A percentile compares a stretch with the other conserved stretches of the same genome.
Conservation (phyloP, 31 red algal species). For the Odonthalia washingtoniensis region DNA sequence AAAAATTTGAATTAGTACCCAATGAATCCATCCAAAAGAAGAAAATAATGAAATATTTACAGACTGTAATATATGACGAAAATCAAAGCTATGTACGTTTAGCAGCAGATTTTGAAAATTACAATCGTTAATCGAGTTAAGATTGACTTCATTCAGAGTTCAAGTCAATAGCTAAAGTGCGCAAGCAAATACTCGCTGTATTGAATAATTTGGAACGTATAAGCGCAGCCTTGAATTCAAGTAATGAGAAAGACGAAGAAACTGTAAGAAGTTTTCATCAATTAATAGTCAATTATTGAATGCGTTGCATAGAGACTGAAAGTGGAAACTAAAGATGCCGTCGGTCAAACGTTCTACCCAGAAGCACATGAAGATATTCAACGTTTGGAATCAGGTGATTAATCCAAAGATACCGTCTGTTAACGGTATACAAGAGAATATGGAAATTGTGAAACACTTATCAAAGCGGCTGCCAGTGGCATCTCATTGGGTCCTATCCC, state of each 20-base stretch:
- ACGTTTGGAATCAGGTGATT: constrained; percentile 68
- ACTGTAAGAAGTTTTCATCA: constrained; percentile 74
- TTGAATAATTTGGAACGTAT: constrained; percentile 97
- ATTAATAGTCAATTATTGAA: constrained; percentile 85
- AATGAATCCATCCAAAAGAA: constrained; percentile 78
- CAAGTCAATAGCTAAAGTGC: constrained; percentile 70
- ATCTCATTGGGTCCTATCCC: constrained; percentile 80
- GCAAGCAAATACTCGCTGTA: constrained; percentile 79
- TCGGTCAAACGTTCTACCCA: constrained; percentile 86
- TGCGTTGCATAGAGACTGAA: constrained; percentile 72
- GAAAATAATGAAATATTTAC: constrained; percentile 31
- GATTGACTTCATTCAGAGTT: constrained; percentile 60
- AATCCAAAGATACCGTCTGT: constrained; percentile 79
- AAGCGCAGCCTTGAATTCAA: constrained; percentile 51
- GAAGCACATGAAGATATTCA: constrained; percentile 92
- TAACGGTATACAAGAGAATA: constrained; percentile 86
- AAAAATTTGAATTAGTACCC: constrained; percentile 90
- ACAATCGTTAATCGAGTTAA: constrained; percentile 63
- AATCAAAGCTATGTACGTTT: constrained; percentile 86
- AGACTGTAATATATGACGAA: constrained; percentile 58
- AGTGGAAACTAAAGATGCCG: constrained; percentile 85
- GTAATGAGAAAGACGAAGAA: constrained; percentile 75
- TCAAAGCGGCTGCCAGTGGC: constrained; percentile 80
- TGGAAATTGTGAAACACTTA: constrained; percentile 72
- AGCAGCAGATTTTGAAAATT: constrained; percentile 98